These are phyloP conservation scores for Epichloe hybrida DNA, from an alignment of 2,329 filamentous ascomycete genomes.

Conservation along the genomic window DNA sequence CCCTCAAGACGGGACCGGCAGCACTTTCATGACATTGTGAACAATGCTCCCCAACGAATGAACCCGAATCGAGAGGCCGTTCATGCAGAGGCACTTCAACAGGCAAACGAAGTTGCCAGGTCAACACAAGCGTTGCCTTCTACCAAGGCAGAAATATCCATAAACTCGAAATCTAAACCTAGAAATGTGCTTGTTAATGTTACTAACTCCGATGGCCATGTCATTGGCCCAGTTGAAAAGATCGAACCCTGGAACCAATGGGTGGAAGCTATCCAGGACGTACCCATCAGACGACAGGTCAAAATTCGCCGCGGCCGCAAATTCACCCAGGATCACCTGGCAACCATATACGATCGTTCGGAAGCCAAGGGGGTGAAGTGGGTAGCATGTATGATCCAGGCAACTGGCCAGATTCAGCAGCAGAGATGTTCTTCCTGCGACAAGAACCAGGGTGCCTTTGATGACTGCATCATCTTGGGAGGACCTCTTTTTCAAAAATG, in stretches of 20 bases:
- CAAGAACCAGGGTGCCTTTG: conserved; percentile 29
- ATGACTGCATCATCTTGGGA: conserved; percentile 30
- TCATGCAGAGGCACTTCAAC: conserved; percentile 3
- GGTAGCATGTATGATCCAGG: conserved; percentile 36
- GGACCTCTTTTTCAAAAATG: conserved; percentile 31
- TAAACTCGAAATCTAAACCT: not conserved
- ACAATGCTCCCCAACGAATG: not conserved
- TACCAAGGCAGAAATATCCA: not conserved
- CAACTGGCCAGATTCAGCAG: conserved; percentile 28
- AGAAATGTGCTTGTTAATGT: conserved; percentile 20
- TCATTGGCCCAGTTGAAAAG: conserved; percentile 24
- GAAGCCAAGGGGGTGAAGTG: conserved; percentile 32
- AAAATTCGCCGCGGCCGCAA: conserved; percentile 28
- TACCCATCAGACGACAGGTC: conserved; percentile 26
- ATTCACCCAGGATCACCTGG: conserved; percentile 26
- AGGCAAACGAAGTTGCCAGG: not conserved
- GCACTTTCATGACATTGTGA: conserved; percentile 4
- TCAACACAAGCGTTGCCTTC: conserved; percentile 1
- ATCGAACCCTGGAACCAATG: conserved; percentile 27
- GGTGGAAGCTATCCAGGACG: conserved; percentile 22
- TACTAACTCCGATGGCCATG: conserved; percentile 21
- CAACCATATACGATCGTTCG: conserved; percentile 27
- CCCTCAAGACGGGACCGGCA: conserved; percentile 9
- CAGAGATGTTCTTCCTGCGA: conserved; percentile 28
- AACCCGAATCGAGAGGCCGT: not conserved